Evolutionary conservation across 139 green algal genomes (phyloP), one percentile per base, ranked within the genome.

Genomic region (Pycnococcus provasolii): DNA sequence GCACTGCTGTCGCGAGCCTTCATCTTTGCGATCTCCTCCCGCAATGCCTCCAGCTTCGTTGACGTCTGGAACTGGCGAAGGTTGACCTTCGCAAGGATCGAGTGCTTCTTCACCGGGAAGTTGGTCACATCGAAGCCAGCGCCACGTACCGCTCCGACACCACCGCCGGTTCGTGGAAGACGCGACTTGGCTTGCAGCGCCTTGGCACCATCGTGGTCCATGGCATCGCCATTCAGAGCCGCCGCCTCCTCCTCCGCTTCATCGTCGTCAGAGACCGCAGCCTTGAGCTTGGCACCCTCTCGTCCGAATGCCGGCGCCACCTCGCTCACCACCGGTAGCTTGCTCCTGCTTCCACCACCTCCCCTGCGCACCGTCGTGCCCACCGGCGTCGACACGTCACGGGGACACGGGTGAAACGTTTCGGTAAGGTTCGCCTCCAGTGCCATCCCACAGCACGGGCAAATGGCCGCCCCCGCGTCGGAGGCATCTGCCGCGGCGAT

Each of bases 11-110:
- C 88, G 0, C 67, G 47, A 39, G 64, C 39, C 42, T 45, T 7
- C 64, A 80, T 80, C 2, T 4, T 6, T 3, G 42, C 47, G 15
- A 77, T 1, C 60, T 77, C 71, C 57, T 80, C 74, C 1, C 69
- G 47, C 51, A 78, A 50, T n/a, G 88, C 88, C 83, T 96, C 90
- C 45, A 96, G 91, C 82, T 96, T 96, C 65, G 90, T 94, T 80
- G 74, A 87, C 68, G 66, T 88, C 76, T 90, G 82, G 72, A 95
- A 96, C 39, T 68, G 11, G 2, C 41, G 51, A n/a, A 72, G 42
- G 59, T 86, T 63, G 47, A 96, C 80, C 43, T 89, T 77, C 5
- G 40, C 76, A 52, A 96, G 66, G 68, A 96, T 96, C 78, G 54
- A 76, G 26, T 26, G 26, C 62, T 79, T 79, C 42, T 54, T 42